Evolutionary conservation across 2,329 filamentous ascomycete species (phyloP).

Genomic region (Fusarium anthophilum): DNA sequence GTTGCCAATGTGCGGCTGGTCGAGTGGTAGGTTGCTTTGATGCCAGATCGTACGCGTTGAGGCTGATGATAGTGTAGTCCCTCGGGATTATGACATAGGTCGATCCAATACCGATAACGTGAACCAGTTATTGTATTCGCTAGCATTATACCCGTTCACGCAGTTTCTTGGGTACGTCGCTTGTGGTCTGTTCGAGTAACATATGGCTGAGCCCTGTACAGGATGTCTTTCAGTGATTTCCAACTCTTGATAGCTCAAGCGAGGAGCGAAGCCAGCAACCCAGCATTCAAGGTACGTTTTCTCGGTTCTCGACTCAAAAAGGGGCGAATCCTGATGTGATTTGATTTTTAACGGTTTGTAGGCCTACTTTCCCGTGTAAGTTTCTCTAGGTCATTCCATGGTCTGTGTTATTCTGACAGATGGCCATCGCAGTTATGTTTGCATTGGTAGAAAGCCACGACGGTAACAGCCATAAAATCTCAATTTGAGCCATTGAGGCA

Average conservation of each 20-base stretch:
- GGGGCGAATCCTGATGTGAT: slow-evolving; percentile 4
- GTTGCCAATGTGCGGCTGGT: slow-evolving; percentile 76
- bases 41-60: not conserved
- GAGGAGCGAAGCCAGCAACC: slow-evolving; percentile 62
- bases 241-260: slow-evolving; percentile 66
- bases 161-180: slow-evolving; percentile 56
- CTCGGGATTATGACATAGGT: slow-evolving; percentile 63
- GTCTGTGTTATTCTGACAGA: slow-evolving; percentile 7
- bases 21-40: slow-evolving; percentile 61
- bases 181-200: not conserved
- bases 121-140: slow-evolving; percentile 62
- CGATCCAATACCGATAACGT: slow-evolving; percentile 63
- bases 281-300: slow-evolving; percentile 62
- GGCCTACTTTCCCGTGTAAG: slow-evolving; percentile 71
- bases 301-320: not conserved
- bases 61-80: slow-evolving; percentile 49
- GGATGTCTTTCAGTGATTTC: slow-evolving; percentile 67
- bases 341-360: slow-evolving; percentile 38
- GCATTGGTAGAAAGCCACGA: slow-evolving; percentile 67
- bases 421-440: slow-evolving; percentile 62
- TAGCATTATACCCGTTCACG: slow-evolving; percentile 66
- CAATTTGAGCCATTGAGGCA: not conserved
- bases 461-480: slow-evolving; percentile 15
- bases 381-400: slow-evolving; percentile 13
- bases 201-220: slow-evolving; percentile 40